Evolutionary conservation across 2,329 filamentous ascomycete genomes (phyloP).

Genomic region (Coniochaeta sp.): DNA sequence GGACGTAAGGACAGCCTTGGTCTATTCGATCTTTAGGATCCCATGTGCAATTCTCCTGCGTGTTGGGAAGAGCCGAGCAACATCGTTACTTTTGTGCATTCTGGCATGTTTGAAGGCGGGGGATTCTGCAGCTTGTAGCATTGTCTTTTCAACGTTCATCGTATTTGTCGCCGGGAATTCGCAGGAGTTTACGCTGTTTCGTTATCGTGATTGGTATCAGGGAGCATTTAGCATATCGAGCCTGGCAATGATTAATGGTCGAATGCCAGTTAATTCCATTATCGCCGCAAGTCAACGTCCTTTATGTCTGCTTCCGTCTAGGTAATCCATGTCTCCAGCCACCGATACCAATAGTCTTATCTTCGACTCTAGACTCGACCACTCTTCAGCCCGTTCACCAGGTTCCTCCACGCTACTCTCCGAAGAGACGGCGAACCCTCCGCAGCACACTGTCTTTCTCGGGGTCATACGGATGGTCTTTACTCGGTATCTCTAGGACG

Average conservation of each 20-base stretch:
- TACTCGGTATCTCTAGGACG: constrained; percentile 93
- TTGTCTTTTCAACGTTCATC: neutral
- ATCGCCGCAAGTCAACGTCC: neutral
- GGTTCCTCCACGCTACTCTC: constrained; percentile 44
- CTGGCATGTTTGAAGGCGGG: neutral
- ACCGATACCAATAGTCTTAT: neutral
- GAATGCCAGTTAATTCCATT: neutral
- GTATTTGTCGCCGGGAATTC: neutral
- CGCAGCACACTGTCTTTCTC: constrained; percentile 98
- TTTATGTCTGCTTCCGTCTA: neutral
- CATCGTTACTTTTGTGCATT: neutral
- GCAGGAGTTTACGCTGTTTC: neutral
- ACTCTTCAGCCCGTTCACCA: neutral
- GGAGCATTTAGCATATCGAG: neutral
- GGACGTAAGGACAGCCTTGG: constrained; percentile 22
- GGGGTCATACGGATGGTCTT: constrained; percentile 97
- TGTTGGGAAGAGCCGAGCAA: neutral
- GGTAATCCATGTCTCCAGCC: neutral
- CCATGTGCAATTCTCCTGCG: neutral
- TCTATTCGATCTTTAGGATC: constrained; percentile 7
- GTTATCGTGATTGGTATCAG: neutral
- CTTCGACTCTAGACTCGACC: neutral
- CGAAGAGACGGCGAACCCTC: constrained; percentile 64
- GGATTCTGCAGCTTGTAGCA: neutral
- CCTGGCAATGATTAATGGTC: neutral